Conservation (phyloP, 2,329 filamentous ascomycete genomes). For the Fusarium annulatum region DNA sequence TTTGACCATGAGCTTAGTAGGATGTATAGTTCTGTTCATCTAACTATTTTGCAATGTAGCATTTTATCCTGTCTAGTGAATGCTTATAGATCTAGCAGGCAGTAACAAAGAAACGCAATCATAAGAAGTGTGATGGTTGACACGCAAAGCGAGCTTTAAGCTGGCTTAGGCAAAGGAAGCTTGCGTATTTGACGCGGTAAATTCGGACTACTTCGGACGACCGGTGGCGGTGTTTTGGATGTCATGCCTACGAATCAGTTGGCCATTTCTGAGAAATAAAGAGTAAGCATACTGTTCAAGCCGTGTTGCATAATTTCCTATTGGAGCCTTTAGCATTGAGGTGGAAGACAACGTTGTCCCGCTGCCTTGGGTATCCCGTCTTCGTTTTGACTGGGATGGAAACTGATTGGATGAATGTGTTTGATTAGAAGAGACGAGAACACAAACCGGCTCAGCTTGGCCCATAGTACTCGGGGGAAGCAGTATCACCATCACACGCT, state of each 20-base stretch:
- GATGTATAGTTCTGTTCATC: background rate
- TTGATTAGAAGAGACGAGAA: constrained; percentile 24
- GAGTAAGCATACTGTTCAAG: constrained; percentile 17
- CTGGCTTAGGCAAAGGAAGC: constrained; percentile 19
- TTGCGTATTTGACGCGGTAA: constrained; percentile 20
- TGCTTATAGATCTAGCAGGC: constrained; percentile 24
- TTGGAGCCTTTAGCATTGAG: constrained; percentile 25
- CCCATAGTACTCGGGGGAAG: background rate
- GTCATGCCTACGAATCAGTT: background rate
- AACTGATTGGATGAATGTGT: constrained; percentile 19
- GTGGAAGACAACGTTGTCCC: constrained; percentile 15
- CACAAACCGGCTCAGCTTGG: background rate
- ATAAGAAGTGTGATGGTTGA: background rate
- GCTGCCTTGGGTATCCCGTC: constrained; percentile 35
- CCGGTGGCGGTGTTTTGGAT: background rate
- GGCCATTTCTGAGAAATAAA: constrained; percentile 6
- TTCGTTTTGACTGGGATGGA: background rate
- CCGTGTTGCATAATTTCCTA: constrained; percentile 3
- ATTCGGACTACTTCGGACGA: background rate
- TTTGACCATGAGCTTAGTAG: background rate
- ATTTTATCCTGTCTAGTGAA: background rate
- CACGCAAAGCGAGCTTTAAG: background rate
- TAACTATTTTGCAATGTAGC: background rate
- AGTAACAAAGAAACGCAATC: constrained; percentile 30
- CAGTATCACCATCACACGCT: constrained; percentile 13